Percentiles rank a stretch among this genome's conserved stretches.
Conservation (phyloP, 305 asterid genomes). For the Andrographis paniculata region DNA sequence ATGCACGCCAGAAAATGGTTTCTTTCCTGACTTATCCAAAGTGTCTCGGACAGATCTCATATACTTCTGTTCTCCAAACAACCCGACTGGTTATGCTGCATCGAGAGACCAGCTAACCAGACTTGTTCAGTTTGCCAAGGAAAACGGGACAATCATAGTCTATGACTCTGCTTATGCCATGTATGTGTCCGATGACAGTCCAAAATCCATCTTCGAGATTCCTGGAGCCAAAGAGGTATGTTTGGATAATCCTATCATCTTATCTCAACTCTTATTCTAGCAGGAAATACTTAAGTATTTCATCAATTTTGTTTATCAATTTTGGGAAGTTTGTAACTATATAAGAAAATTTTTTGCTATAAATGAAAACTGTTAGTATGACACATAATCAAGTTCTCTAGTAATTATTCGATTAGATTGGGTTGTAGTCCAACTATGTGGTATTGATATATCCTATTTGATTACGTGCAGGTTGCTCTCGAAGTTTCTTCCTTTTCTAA, state of each 20-base stretch:
- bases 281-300: too few relatives aligned
- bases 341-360: too few relatives aligned
- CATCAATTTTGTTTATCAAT: not conserved
- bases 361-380: too few relatives aligned
- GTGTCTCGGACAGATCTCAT: conserved; percentile 64
- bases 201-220: conserved; percentile 87
- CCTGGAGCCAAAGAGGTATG: conserved; percentile 95
- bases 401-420: not conserved
- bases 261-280: too few relatives aligned
- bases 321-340: too few relatives aligned
- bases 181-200: conserved; percentile 90
- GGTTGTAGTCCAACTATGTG: not conserved
- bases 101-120: conserved; percentile 84
- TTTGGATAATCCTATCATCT: too few relatives aligned
- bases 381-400: too few relatives aligned
- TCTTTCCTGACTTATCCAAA: conserved; percentile 70
- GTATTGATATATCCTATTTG: too few relatives aligned
- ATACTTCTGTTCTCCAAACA: conserved; percentile 86
- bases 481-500: conserved; percentile 96
- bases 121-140: conserved; percentile 82
- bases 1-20: conserved; percentile 86
- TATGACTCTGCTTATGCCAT: conserved; percentile 97
- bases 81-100: conserved; percentile 92
- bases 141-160: conserved; percentile 84
- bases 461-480: conserved; percentile 85